A percentile compares a stretch with the other conserved stretches of the same genome.
Evolutionary conservation across 441 rosid species (phyloP).

Genomic region (Gossypium davidsonii): DNA sequence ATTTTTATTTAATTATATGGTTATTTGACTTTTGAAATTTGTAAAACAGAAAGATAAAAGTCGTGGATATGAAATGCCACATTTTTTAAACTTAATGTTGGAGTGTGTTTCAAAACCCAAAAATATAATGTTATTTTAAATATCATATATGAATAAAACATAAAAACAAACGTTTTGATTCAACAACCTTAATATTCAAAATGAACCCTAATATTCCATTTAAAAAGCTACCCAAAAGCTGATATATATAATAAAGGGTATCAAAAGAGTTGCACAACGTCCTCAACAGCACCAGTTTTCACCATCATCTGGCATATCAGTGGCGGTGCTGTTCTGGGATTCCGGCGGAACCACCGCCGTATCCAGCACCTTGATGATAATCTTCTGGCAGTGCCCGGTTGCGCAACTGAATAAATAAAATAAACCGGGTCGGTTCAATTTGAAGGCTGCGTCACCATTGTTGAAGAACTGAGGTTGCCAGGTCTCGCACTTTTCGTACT

Average conservation of each 20-base stretch:
- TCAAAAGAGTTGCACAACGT: not conserved
- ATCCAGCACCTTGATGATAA: constrained; percentile 69
- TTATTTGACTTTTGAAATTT: too few relatives aligned
- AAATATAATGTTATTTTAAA: too few relatives aligned
- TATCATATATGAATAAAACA: not conserved
- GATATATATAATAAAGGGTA: not conserved
- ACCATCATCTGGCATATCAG: too few relatives aligned
- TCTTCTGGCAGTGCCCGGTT: constrained; percentile 58
- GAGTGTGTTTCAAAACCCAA: too few relatives aligned
- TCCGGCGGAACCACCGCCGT: constrained; percentile 6
- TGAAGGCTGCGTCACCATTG: constrained; percentile 53
- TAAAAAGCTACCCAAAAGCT: not conserved
- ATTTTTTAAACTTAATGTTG: too few relatives aligned
- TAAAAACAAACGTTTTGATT: not conserved
- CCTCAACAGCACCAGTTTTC: not conserved
- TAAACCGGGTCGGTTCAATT: constrained; percentile 51
- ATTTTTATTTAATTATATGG: too few relatives aligned
- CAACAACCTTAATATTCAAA: not conserved
- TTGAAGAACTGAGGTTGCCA: constrained; percentile 63
- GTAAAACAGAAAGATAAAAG: too few relatives aligned
- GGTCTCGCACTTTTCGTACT: constrained; percentile 70
- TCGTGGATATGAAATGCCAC: too few relatives aligned
- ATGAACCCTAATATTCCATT: not conserved
- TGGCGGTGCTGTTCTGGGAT: not conserved
- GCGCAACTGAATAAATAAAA: constrained; percentile 85